Evolutionary conservation across 768 basidiomycete species (phyloP), one percentile per base, ranked within the genome.

Genomic region (Naganishia onofrii): DNA sequence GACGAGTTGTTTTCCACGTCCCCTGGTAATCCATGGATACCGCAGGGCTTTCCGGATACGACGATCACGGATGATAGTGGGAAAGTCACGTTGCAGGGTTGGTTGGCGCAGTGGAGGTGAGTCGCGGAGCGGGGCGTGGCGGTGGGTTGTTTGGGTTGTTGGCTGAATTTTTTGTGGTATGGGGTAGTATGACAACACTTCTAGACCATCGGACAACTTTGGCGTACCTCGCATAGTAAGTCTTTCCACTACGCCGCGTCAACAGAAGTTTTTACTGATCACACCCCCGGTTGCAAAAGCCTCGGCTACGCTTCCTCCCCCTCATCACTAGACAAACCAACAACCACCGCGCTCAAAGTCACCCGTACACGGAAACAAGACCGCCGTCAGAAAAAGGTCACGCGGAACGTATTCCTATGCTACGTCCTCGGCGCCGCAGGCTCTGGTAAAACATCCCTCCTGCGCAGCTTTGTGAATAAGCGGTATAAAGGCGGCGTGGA

Each of bases 51-150:
- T 81, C 91, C 93, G 0, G 91, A 94, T 75, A 93, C 88, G 15
- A 92, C 92, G 6, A 85, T 93, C 54, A 88, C 90, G 19, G 89
- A 92, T 74, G 93, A 93, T 75, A 84, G 87, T 12, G 93, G 92
- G 13, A 88, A 91, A 32, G 90, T 97, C 21, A 97, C 94, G n/a
- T 81, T 99, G 53, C 94, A 97, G 82, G 92, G 93, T 0, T 99
- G 95, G 95, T 83, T 98, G 31, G 95, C 95, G 23, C 94, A 96
- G 78, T 99, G 95, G 95, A 95, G 92, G 93, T 93, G 64, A 73
- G 84, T 80, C 26, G 7, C 0, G 23, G 28, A 10, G 15, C n/a
- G 57, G 15, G n/a, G n/a, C n/a, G 34, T 3, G 1, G 55, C n/a
- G 7, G 26, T 28, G 17, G 31, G 19, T 29, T n/a, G 55, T 17